Base-by-base conservation (phyloP, 2,329 filamentous ascomycete species). In the Fusarium musae region DNA sequence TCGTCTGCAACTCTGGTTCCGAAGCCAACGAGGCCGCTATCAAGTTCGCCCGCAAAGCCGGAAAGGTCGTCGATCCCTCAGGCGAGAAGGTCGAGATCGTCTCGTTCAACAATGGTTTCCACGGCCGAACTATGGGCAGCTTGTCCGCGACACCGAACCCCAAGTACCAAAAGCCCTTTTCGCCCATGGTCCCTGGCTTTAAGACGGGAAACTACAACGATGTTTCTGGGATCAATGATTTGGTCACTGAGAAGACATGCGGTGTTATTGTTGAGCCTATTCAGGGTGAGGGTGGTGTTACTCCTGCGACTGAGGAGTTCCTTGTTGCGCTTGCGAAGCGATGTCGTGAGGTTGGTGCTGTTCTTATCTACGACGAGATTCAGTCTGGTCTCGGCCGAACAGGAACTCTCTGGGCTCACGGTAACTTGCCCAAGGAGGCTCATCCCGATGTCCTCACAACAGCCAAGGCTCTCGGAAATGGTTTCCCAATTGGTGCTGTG, bases 21-120 rank as follows among this genome's bases (percentile, higher is more conserved):
- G 96, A 99, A 84, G 96, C 96, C 80, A 99, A 99, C 82, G 96
- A 99, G 85, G 96, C 96, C 2, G 96, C 96, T 40, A 93, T 99
- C 82, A 99, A 99, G 83, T 98, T 99, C 79, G 93, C 96, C 26
- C 90, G 96, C 77, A 99, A 99, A 84, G 92, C 93, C 28, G 95
- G 95, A 77, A 96, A 96, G 82, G 85, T 90, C 15, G 78, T 91
- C 34, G 92, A 95, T 72, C 90, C 93, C 2, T 90, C 90, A 0
- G 92, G 93, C 53, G 83, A 82, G 26, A 97, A 98, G 85, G 83
- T 90, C 77, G 95, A 98, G 79, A 84, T 99, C 53, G 93, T 98
- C 58, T 97, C 94, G 21, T 99, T 98, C 86, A 85, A 93, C 77
- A 92, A 93, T 77, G 95, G 94, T 43, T 99, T 99, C 87, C 96